Conservation (phyloP, 495 filamentous ascomycete genomes). For the Neurospora sp. region DNA sequence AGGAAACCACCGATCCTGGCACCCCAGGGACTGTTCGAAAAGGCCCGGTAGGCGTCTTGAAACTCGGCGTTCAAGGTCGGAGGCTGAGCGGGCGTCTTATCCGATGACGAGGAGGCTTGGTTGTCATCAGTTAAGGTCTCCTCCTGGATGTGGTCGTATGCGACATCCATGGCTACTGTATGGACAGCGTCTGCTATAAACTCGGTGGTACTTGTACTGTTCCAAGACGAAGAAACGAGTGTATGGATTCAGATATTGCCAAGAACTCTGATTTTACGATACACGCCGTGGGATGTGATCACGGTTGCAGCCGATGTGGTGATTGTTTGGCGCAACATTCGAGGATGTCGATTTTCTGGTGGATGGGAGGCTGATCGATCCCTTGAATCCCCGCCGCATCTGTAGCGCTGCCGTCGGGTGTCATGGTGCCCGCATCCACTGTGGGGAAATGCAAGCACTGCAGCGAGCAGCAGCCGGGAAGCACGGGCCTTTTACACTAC, state of each 20-base stretch:
- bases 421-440: neutral
- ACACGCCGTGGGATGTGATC: neutral
- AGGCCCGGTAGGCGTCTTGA: conserved; percentile 88
- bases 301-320: neutral
- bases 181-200: neutral
- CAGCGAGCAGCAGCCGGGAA: neutral
- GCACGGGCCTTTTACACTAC: neutral
- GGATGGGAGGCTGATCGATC: neutral
- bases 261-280: neutral
- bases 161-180: conserved; percentile 67
- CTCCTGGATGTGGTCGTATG: conserved; percentile 95
- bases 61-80: conserved; percentile 74
- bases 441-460: neutral
- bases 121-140: conserved; percentile 57
- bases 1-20: conserved; percentile 78
- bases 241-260: neutral
- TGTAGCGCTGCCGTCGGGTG: neutral
- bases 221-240: neutral
- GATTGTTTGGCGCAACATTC: neutral
- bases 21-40: conserved; percentile 87
- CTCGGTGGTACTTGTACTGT: neutral
- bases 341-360: neutral
- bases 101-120: conserved; percentile 34
- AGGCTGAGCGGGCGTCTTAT: conserved; percentile 36
- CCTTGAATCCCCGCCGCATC: neutral